Conservation (phyloP, 768 basidiomycete genomes). For the Hypholoma fasciculare region DNA sequence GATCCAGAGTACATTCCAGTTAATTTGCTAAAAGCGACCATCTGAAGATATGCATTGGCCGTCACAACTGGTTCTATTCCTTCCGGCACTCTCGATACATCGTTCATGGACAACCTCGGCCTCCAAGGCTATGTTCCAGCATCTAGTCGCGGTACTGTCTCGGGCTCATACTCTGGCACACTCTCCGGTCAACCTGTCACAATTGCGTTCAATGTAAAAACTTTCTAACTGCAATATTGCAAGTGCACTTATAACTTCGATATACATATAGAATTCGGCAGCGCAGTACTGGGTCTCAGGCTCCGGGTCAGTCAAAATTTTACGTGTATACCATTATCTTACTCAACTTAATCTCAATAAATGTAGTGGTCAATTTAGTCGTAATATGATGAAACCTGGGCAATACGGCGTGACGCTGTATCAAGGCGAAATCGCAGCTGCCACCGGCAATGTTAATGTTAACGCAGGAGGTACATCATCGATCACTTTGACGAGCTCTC, state of each 20-base stretch:
- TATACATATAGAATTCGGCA: conserved; percentile 32
- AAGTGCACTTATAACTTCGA: neutral
- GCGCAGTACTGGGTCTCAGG: conserved; percentile 48
- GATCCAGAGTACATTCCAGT: neutral
- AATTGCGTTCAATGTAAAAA: conserved; percentile 40
- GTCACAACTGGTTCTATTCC: conserved; percentile 43
- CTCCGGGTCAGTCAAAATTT: conserved; percentile 30
- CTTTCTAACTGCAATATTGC: neutral
- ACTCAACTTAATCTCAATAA: neutral
- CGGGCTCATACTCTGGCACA: conserved; percentile 42
- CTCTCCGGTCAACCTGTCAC: conserved; percentile 38
- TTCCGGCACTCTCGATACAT: conserved; percentile 39
- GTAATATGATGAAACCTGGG: conserved; percentile 47
- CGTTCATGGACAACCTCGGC: conserved; percentile 42
- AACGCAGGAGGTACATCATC: conserved; percentile 37
- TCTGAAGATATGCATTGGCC: conserved; percentile 39
- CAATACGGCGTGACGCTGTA: conserved; percentile 47
- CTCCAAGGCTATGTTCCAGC: conserved; percentile 44
- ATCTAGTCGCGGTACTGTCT: conserved; percentile 45
- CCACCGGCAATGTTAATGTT: conserved; percentile 41
- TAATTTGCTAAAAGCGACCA: neutral
- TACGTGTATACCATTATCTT: neutral
- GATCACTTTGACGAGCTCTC: conserved; percentile 28
- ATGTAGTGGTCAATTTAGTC: conserved; percentile 39
- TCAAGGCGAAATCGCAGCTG: conserved; percentile 46